phyloP scores from a whole-genome alignment of 495 filamentous ascomycete species.

The Podospora pseudopauciseta region DNA sequence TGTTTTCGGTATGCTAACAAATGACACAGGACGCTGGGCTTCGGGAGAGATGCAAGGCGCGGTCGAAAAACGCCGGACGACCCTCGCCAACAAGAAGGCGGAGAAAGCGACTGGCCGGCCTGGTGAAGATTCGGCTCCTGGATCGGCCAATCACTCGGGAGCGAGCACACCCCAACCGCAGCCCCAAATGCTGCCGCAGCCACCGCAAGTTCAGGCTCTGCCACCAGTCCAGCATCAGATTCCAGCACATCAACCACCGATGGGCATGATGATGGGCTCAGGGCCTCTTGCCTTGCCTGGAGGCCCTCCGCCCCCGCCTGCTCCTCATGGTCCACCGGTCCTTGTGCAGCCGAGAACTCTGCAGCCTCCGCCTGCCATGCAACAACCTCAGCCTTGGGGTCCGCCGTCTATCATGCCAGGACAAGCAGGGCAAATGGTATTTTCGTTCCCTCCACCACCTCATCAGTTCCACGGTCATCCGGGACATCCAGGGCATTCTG shows the following conservation, averaged over 20 bases:
- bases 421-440: slow-evolving; percentile 7
- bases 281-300: slow-evolving; percentile 8
- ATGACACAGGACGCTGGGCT: slow-evolving; percentile 43
- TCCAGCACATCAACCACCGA: slow-evolving; percentile 10
- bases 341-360: background rate
- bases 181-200: background rate
- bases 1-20: slow-evolving; percentile 23
- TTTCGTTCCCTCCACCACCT: background rate
- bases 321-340: background rate
- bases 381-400: slow-evolving; percentile 1
- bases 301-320: background rate
- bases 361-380: slow-evolving; percentile 2
- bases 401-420: background rate
- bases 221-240: slow-evolving; percentile 11
- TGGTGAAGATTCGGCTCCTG: slow-evolving; percentile 2
- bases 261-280: background rate
- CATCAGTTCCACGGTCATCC: background rate
- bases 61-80: slow-evolving; percentile 48
- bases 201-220: background rate
- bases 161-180: slow-evolving; percentile 16
- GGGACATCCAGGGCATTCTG: background rate
- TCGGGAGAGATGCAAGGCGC: slow-evolving; percentile 48
- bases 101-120: slow-evolving; percentile 23
- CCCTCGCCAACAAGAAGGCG: slow-evolving; percentile 48
- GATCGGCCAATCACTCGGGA: slow-evolving; percentile 2